Conservation (phyloP, 2,329 filamentous ascomycete genomes). For the Apiospora saccharicola region DNA sequence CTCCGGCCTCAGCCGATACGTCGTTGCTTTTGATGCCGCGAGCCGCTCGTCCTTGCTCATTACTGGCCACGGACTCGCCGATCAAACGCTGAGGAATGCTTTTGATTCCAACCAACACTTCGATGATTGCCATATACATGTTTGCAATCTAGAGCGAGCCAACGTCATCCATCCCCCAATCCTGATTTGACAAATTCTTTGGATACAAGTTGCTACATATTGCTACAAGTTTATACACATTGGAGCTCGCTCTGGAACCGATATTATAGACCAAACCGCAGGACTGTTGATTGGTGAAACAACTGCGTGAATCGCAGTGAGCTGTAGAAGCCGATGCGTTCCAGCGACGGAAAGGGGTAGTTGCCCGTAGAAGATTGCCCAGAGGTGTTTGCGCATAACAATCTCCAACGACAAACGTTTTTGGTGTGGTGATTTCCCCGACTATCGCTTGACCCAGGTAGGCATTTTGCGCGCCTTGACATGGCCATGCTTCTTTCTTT, state of each 20-base stretch:
- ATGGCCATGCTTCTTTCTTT: constrained; percentile 97
- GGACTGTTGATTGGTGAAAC: background rate
- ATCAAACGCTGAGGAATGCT: constrained; percentile 1
- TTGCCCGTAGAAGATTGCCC: constrained; percentile 26
- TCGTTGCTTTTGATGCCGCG: background rate
- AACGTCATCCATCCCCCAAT: constrained; percentile 12
- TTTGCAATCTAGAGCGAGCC: background rate
- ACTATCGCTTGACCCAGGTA: constrained; percentile 89
- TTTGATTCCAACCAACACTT: background rate
- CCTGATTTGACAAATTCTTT: constrained; percentile 18
- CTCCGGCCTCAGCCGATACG: background rate
- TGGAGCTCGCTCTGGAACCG: constrained; percentile 6
- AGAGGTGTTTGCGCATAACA: constrained; percentile 5
- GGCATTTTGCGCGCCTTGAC: constrained; percentile 98
- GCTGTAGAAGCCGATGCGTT: constrained; percentile 12
- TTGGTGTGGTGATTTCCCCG: constrained; percentile 21
- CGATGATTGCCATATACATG: background rate
- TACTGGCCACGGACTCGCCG: background rate
- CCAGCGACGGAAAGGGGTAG: background rate
- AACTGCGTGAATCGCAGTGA: constrained; percentile 5
- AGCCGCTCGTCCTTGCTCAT: background rate
- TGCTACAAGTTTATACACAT: constrained; percentile 25
- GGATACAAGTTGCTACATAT: constrained; percentile 25
- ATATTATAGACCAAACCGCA: constrained; percentile 13
- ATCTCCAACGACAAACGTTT: constrained; percentile 3